phyloP scores from a whole-genome alignment of 2,329 filamentous ascomycete species.

The Amauroascus niger region DNA sequence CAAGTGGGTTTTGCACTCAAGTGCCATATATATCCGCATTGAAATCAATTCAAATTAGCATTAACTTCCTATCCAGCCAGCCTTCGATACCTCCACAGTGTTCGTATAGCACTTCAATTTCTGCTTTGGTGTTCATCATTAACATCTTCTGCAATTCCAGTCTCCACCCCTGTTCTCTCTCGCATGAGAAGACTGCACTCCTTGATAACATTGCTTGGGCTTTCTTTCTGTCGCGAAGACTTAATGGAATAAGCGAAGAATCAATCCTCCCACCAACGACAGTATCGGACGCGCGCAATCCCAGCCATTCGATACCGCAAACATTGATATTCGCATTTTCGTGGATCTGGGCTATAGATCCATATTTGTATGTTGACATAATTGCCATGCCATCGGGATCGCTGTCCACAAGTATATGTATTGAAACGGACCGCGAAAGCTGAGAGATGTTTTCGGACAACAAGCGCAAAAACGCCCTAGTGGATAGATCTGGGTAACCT shows the following conservation, averaged over 20 bases:
- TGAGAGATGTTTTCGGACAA: constrained; percentile 27
- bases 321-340: constrained; percentile 42
- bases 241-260: constrained; percentile 39
- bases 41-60: background rate
- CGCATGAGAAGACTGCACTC: constrained; percentile 35
- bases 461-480: constrained; percentile 44
- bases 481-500: constrained; percentile 54
- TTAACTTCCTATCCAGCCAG: constrained; percentile 33
- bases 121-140: constrained; percentile 52
- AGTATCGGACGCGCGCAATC: constrained; percentile 40
- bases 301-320: constrained; percentile 47
- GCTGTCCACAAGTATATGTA: constrained; percentile 49
- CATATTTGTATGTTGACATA: constrained; percentile 53
- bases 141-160: constrained; percentile 52
- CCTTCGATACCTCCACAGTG: constrained; percentile 32
- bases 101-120: constrained; percentile 49
- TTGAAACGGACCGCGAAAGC: constrained; percentile 29
- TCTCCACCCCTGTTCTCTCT: constrained; percentile 39
- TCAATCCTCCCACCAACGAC: constrained; percentile 22
- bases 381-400: constrained; percentile 57
- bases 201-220: constrained; percentile 45
- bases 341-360: constrained; percentile 47
- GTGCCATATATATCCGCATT: background rate
- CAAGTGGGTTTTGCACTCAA: background rate
- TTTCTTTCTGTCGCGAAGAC: constrained; percentile 46